Evolutionary conservation across 768 basidiomycete genomes (phyloP), one percentile per base, ranked within the genome.

Genomic region (Fibroporia radiculosa): DNA sequence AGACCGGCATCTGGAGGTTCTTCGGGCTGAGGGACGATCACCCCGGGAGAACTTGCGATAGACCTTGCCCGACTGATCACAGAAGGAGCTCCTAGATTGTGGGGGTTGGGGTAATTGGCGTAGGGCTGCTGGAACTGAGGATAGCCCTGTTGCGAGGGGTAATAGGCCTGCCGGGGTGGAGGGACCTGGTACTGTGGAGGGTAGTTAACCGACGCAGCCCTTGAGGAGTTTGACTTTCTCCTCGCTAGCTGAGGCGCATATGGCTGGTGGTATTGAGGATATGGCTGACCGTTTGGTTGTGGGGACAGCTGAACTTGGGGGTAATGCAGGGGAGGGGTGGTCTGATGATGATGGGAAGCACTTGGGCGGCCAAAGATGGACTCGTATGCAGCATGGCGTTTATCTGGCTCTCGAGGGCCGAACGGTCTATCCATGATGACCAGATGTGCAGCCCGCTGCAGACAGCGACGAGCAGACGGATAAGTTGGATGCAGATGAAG

Each of bases 341-440:
- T 54, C 42, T 53, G 43, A 37, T 68, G 63, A 53, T 80, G 81
- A 61, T 79, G 78, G 25, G 68, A 52, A 36, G 71, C 66, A 40
- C 77, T 76, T 41, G 86, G 83, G 20, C 88, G 75, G 20, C 87
- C 87, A 64, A 92, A 92, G 67, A 92, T 90, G 58, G 82, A 78
- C 63, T 90, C 84, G 68, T 89, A 92, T 36, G 88, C 88, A 44
- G 80, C 77, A 63, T 77, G 69, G 42, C 88, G 82, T 60, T 88
- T 87, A 66, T 87, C 84, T 35, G 71, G 71, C 47, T 59, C 59
- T 42, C 72, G 63, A 66, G 83, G 82, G 40, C 84, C 84, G 55
- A 77, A 60, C 48, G 73, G 74, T 52, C 70, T 66, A 54, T 76
- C 73, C 73, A 75, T 75, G 56, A 49, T 49, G 50, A 41, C 43